Conservation (phyloP, 2,329 filamentous ascomycete genomes). For the Aspergillus novofumigatus region DNA sequence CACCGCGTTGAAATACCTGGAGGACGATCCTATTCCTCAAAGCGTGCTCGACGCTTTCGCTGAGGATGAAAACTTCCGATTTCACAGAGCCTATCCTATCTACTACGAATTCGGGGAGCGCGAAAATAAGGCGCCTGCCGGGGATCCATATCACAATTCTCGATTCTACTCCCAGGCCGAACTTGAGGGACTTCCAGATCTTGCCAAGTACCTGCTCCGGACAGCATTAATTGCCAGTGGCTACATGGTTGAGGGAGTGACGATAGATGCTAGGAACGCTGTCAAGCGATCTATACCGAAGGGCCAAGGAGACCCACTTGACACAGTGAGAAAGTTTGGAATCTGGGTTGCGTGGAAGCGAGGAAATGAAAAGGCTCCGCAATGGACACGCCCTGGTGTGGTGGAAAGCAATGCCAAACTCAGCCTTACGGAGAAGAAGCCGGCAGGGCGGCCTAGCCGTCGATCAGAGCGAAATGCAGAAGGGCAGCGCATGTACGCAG, state of each 20-base stretch:
- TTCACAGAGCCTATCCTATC: conserved; percentile 52
- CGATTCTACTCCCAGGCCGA: conserved; percentile 62
- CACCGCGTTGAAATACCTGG: conserved; percentile 59
- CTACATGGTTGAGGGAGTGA: conserved; percentile 56
- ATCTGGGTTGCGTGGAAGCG: conserved; percentile 66
- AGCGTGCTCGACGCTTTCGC: conserved; percentile 53
- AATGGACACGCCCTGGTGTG: conserved; percentile 58
- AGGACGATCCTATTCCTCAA: conserved; percentile 59
- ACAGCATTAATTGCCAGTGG: conserved; percentile 60
- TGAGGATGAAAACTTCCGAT: conserved; percentile 50
- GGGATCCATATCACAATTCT: conserved; percentile 53
- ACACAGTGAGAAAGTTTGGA: conserved; percentile 56
- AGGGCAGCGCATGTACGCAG: conserved; percentile 38
- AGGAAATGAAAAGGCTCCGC: conserved; percentile 58
- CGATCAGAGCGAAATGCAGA: conserved; percentile 52
- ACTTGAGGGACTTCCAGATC: conserved; percentile 56
- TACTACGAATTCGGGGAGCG: conserved; percentile 57
- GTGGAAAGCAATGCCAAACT: conserved; percentile 48
- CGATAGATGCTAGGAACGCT: conserved; percentile 54
- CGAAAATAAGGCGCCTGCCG: conserved; percentile 48
- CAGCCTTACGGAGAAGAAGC: conserved; percentile 50
- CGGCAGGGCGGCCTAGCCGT: conserved; percentile 52
- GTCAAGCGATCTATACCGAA: conserved; percentile 62
- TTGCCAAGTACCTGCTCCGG: conserved; percentile 58
- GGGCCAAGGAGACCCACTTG: conserved; percentile 57